These are phyloP conservation scores for Trichoderma sp. DNA, from an alignment of 2,329 filamentous ascomycete species.

Conservation along the genomic window DNA sequence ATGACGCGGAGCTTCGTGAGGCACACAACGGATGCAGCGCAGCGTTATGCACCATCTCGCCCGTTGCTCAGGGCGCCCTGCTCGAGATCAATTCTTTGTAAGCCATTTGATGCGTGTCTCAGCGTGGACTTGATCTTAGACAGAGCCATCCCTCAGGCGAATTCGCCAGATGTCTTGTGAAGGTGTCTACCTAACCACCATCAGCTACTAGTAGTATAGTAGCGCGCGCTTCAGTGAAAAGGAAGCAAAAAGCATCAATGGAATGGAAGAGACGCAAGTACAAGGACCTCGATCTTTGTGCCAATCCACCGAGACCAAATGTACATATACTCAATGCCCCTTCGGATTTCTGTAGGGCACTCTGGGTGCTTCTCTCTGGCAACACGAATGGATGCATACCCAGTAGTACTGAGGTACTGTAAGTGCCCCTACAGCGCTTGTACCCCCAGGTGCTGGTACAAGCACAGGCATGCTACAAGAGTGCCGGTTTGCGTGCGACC, in stretches of 20 bases:
- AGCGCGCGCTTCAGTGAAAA: background rate
- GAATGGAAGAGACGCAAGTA: background rate
- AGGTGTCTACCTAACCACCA: background rate
- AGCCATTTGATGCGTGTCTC: background rate
- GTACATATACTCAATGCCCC: background rate
- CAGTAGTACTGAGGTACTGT: too few relatives aligned
- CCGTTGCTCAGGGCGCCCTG: background rate
- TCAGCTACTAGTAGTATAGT: background rate
- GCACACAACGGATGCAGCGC: background rate
- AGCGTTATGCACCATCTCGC: too few relatives aligned
- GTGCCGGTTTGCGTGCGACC: background rate
- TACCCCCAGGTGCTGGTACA: background rate
- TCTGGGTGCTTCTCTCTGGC: background rate
- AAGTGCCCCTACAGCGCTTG: background rate
- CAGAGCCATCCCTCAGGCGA: background rate
- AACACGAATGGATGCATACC: too few relatives aligned
- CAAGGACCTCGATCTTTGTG: background rate
- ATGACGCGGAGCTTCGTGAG: background rate
- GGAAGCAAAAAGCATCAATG: background rate
- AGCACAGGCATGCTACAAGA: background rate
- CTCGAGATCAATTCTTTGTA: background rate
- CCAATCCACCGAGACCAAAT: background rate
- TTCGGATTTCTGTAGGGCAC: background rate
- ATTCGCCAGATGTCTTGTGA: background rate
- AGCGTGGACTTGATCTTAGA: background rate